A percentile compares a stretch with the other conserved stretches of the same genome.
Evolutionary conservation across 768 basidiomycete genomes (phyloP).

Genomic region (Phylloporus sp.): DNA sequence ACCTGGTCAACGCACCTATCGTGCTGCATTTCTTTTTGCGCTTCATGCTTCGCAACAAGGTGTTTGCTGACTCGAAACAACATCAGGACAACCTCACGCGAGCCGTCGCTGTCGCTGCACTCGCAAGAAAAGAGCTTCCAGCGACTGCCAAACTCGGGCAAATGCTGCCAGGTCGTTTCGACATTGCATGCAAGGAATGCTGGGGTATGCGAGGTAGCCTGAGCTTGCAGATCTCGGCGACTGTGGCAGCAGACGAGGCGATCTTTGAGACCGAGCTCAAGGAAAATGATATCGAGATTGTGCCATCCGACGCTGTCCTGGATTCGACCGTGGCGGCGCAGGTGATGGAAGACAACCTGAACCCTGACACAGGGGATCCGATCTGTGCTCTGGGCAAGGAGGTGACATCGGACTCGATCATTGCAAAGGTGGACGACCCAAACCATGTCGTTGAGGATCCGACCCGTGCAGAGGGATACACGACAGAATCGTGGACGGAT

Average conservation of each 20-base stretch:
- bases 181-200: slow-evolving; percentile 43
- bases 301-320: slow-evolving; percentile 19
- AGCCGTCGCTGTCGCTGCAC: slow-evolving; percentile 40
- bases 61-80: slow-evolving; percentile 33
- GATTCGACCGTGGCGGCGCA: slow-evolving; percentile 27
- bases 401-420: too few relatives aligned
- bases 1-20: slow-evolving; percentile 40
- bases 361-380: too few relatives aligned
- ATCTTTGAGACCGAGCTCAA: slow-evolving; percentile 42
- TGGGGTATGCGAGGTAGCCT: slow-evolving; percentile 45
- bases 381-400: too few relatives aligned
- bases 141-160: slow-evolving; percentile 37
- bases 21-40: slow-evolving; percentile 44
- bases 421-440: slow-evolving; percentile 26
- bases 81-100: slow-evolving; percentile 34
- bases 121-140: slow-evolving; percentile 41
- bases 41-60: slow-evolving; percentile 42
- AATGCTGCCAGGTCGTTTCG: slow-evolving; percentile 42
- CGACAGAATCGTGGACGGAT: slow-evolving; percentile 30
- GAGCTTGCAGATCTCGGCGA: slow-evolving; percentile 20
- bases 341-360: slow-evolving; percentile 31
- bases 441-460: too few relatives aligned
- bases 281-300: slow-evolving; percentile 30
- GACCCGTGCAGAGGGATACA: slow-evolving; percentile 21
- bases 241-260: not conserved